A percentile compares a stretch with the other conserved stretches of the same genome.
phyloP scores from a whole-genome alignment of 805 yeast genomes.

The Priceomyces castillae region DNA sequence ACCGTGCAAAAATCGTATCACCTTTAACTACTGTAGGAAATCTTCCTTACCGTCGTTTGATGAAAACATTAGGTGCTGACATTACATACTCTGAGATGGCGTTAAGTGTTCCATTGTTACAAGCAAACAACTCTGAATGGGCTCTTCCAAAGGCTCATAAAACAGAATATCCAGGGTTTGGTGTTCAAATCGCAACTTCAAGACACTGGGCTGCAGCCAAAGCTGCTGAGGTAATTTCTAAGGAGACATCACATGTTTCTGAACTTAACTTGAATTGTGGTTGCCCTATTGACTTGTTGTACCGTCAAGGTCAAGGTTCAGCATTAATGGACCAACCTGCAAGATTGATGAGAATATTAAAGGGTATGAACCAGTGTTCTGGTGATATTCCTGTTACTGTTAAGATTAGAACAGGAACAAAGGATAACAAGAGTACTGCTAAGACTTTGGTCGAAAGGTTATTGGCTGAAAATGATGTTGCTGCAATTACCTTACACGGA shows the following conservation, averaged over 20 bases:
- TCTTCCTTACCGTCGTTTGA: slow-evolving; percentile 88
- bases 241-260: slow-evolving; percentile 57
- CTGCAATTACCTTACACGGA: slow-evolving; percentile 93
- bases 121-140: slow-evolving; percentile 95
- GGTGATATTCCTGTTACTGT: slow-evolving; percentile 92
- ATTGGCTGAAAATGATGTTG: slow-evolving; percentile 75
- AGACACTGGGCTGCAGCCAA: slow-evolving; percentile 93
- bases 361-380: slow-evolving; percentile 84
- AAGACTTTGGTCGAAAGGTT: slow-evolving; percentile 67
- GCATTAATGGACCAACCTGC: slow-evolving; percentile 90
- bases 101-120: slow-evolving; percentile 74
- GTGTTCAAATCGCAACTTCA: slow-evolving; percentile 87
- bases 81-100: slow-evolving; percentile 97
- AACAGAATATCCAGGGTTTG: slow-evolving; percentile 82
- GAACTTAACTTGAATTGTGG: slow-evolving; percentile 94
- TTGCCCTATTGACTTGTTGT: slow-evolving; percentile 95
- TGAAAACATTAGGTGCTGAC: slow-evolving; percentile 89
- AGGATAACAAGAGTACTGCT: slow-evolving; percentile 87
- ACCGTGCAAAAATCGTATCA: slow-evolving; percentile 79
- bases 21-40: slow-evolving; percentile 98
- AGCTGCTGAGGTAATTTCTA: slow-evolving; percentile 77
- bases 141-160: slow-evolving; percentile 89
- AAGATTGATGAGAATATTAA: slow-evolving; percentile 69
- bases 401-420: slow-evolving; percentile 88
- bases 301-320: slow-evolving; percentile 92